Conservation (phyloP, 192 early-diverging fungal genomes). For the Coemansia sp. region DNA sequence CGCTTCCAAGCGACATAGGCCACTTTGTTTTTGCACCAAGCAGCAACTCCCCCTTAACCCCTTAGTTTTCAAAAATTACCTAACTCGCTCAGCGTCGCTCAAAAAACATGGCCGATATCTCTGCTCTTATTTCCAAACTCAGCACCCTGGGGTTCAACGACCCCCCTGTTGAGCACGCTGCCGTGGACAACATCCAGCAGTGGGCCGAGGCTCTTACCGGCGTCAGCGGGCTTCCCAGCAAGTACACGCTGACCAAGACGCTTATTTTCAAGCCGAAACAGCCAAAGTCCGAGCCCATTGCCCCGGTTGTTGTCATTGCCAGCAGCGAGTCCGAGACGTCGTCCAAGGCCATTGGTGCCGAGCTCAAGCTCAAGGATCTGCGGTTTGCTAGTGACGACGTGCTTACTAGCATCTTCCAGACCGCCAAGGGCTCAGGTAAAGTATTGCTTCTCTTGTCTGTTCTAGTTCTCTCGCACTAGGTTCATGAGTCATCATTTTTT, state of each 20-base stretch:
- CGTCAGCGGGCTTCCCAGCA: slow-evolving; percentile 29
- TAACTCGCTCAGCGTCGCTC: slow-evolving; percentile 4
- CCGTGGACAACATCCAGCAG: slow-evolving; percentile 59
- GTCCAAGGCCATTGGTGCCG: slow-evolving; percentile 54
- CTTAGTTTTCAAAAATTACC: not conserved
- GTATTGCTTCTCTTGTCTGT: not conserved
- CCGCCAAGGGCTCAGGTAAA: slow-evolving; percentile 63
- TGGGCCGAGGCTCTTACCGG: slow-evolving; percentile 56
- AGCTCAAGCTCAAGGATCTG: slow-evolving; percentile 68
- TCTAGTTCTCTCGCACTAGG: not conserved
- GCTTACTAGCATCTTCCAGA: slow-evolving; percentile 57
- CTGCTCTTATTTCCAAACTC: slow-evolving; percentile 43
- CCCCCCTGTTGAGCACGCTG: slow-evolving; percentile 54
- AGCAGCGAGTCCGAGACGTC: slow-evolving; percentile 57
- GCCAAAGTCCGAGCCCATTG: slow-evolving; percentile 60
- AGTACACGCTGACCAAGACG: slow-evolving; percentile 63
- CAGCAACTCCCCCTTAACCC: not conserved
- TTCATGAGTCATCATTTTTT: slow-evolving; percentile 8
- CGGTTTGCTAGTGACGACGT: slow-evolving; percentile 72
- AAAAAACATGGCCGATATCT: slow-evolving; percentile 28
- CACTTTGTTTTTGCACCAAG: not conserved
- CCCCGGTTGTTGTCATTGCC: slow-evolving; percentile 66
- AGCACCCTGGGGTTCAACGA: slow-evolving; percentile 35
- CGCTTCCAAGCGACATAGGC: not conserved
- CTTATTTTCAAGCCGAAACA: slow-evolving; percentile 81